Base-by-base conservation (phyloP, 2,329 filamentous ascomycete genomes). In the Elsinoe arachidis region DNA sequence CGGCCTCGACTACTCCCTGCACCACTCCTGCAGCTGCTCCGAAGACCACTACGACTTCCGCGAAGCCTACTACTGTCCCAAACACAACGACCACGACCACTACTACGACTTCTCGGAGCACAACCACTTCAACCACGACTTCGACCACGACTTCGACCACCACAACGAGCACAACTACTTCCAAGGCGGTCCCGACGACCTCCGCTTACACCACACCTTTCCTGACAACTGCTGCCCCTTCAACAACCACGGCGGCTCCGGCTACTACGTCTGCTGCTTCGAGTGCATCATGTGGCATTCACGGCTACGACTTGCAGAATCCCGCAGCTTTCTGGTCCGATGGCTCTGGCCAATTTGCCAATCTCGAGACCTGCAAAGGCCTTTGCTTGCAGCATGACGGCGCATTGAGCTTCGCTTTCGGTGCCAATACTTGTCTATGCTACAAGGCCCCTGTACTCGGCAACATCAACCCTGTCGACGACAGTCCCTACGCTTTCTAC, bases 71-170 rank as follows among this genome's bases (percentile, higher is more conserved):
- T 35, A 55, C 60, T 35, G 55, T 56, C 7, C 17, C 49, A 26
- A 59, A 56, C 17, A 61, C 60, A 26, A 30, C 55, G 14, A 59
- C 58, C 17, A 61, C 60, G 35, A 30, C 55, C 23, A 57, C 41
- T 2, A 52, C 47, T 26, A 44, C 53, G n/a, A 19, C 49, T 14
- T 26, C 23, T 6, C 23, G 23, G 10, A 26, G 21, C 11, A 12
- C 35, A 11, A 30, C 17, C 12, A 39, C 51, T 30, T 41, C 30
- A 17, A 58, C 60, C 17, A 39, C 37, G 2, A 37, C 58, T 34
- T 33, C 60, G n/a, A 52, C 46, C 19, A 55, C 55, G 30, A 54
- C 19, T 41, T 11, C 38, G 9, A 44, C 59, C 17, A 46, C 59
- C n/a, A 58, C 54, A 9, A 34, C 60, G 23, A 30, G 19, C 17